These are phyloP conservation scores for Hyphopichia khmerensis DNA, from an alignment of 1,139 yeast genomes.

Conservation along the genomic window DNA sequence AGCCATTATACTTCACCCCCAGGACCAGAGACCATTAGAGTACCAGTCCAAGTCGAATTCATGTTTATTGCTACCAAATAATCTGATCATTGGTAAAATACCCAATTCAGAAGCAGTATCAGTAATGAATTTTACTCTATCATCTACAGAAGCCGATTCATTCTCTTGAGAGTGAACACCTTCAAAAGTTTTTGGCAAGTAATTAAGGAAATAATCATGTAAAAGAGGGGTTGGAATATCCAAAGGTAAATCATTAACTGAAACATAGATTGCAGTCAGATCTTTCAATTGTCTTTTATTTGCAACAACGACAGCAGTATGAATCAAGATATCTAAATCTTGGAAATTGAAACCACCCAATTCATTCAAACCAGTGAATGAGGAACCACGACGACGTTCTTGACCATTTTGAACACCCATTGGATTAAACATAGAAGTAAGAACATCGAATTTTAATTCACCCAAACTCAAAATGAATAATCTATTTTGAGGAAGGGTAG, in stretches of 20 bases:
- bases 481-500: constrained; percentile 16
- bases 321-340: constrained; percentile 38
- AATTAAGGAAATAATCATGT: constrained; percentile 39
- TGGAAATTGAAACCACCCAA: constrained; percentile 44
- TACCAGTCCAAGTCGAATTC: constrained; percentile 42
- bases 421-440: constrained; percentile 20
- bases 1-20: constrained; percentile 15
- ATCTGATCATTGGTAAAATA: constrained; percentile 36
- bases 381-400: constrained; percentile 32
- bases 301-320: constrained; percentile 32
- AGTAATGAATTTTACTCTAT: constrained; percentile 22
- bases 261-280: constrained; percentile 17
- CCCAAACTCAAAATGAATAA: constrained; percentile 36
- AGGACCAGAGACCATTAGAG: constrained; percentile 30
- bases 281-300: constrained; percentile 17
- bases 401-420: constrained; percentile 12
- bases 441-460: constrained; percentile 29
- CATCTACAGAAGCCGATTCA: constrained; percentile 6
- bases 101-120: constrained; percentile 20
- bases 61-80: constrained; percentile 26
- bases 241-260: constrained; percentile 35
- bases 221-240: constrained; percentile 36
- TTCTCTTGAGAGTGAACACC: constrained; percentile 10
- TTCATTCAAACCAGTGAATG: constrained; percentile 40
- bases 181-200: constrained; percentile 26